A percentile compares a stretch with the other conserved stretches of the same genome.
Evolutionary conservation across 768 basidiomycete genomes (phyloP).

Genomic region (Mycena venus): DNA sequence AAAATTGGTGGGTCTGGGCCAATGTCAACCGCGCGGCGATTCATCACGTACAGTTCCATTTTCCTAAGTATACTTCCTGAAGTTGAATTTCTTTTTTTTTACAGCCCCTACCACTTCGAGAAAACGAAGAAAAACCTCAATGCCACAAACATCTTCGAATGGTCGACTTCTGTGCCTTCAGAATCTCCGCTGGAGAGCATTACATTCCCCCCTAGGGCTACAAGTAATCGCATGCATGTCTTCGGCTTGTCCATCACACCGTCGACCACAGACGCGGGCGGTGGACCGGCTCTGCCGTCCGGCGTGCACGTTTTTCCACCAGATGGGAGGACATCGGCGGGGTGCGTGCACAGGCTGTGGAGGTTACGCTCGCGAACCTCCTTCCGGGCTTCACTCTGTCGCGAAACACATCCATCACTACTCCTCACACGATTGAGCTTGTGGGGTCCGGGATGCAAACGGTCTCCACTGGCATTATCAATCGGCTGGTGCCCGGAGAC

Average conservation of each 20-base stretch:
- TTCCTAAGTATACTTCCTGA: not conserved
- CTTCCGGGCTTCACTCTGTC: constrained; percentile 50
- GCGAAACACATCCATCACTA: constrained; percentile 45
- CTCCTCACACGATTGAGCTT: constrained; percentile 52
- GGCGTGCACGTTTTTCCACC: constrained; percentile 58
- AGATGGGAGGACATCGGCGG: constrained; percentile 58
- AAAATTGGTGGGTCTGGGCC: constrained; percentile 61
- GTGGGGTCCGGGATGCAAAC: constrained; percentile 57
- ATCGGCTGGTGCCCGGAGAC: constrained; percentile 64
- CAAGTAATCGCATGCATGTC: constrained; percentile 55
- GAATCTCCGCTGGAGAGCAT: constrained; percentile 56
- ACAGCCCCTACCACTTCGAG: constrained; percentile 62
- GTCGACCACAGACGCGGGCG: constrained; percentile 33
- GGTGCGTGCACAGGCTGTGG: constrained; percentile 60
- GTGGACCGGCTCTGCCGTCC: constrained; percentile 52
- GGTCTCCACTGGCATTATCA: constrained; percentile 53
- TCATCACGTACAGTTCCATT: constrained; percentile 52
- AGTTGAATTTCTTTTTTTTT: not conserved
- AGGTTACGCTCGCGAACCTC: constrained; percentile 66
- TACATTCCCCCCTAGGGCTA: constrained; percentile 52
- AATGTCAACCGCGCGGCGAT: constrained; percentile 58
- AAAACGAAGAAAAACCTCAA: constrained; percentile 55
- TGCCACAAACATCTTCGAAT: constrained; percentile 57
- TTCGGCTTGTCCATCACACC: constrained; percentile 60
- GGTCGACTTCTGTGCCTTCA: constrained; percentile 59